Percentiles rank a stretch among this genome's conserved stretches.
Evolutionary conservation across 202 grass and related monocot genomes (phyloP).

Genomic region (Miscanthus sacchariflorus): DNA sequence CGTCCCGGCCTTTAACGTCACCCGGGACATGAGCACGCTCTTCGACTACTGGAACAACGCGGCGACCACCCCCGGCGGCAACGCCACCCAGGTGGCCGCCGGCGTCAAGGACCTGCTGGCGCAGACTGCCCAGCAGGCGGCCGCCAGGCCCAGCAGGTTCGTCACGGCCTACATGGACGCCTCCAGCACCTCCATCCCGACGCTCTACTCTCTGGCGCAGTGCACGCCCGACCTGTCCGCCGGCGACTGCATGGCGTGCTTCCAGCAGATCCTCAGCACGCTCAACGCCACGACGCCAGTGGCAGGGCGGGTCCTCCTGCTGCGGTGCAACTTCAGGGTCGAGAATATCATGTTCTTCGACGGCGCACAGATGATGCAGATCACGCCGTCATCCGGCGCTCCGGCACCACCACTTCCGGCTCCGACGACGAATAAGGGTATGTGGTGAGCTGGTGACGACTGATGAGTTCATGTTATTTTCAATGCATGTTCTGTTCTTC

Average conservation of each 20-base stretch:
- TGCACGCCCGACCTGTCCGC: slow-evolving; percentile 65
- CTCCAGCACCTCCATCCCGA: not conserved
- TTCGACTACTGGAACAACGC: not conserved
- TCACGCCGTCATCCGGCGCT: not conserved
- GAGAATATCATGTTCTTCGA: slow-evolving; percentile 51
- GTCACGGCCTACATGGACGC: slow-evolving; percentile 46
- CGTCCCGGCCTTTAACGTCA: not conserved
- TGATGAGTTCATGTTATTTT: not conserved
- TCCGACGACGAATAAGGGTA: not conserved
- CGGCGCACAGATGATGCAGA: not conserved
- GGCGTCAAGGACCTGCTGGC: slow-evolving; percentile 21
- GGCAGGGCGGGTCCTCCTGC: slow-evolving; percentile 52
- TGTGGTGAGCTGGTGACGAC: no score
- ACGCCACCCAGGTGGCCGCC: not conserved
- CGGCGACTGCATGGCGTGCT: slow-evolving; percentile 49
- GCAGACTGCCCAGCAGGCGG: slow-evolving; percentile 31
- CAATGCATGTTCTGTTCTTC: not conserved
- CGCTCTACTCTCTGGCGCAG: slow-evolving; percentile 64
- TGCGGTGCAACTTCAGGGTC: slow-evolving; percentile 64
- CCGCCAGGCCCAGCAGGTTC: slow-evolving; percentile 5
- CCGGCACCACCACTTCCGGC: not conserved
- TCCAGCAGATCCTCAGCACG: slow-evolving; percentile 19
- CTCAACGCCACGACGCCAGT: slow-evolving; percentile 20
- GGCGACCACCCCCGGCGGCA: not conserved
- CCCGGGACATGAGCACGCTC: not conserved